phyloP scores from a whole-genome alignment of 2,329 filamentous ascomycete species.

The Pestalotiopsis sp. region DNA sequence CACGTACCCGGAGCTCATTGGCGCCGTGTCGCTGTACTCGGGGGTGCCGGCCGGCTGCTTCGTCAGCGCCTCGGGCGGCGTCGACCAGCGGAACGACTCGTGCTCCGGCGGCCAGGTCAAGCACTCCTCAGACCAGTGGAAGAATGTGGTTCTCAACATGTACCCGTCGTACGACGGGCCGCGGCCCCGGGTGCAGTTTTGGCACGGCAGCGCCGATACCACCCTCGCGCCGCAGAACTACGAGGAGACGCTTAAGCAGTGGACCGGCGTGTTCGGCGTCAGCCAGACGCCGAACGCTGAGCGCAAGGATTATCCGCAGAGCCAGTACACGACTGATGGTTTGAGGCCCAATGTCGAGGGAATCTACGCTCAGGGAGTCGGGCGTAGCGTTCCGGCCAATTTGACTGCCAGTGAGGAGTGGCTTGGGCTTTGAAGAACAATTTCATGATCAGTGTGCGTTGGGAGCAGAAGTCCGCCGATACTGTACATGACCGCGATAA shows the following conservation, averaged over 20 bases:
- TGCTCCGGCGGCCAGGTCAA: conserved; percentile 46
- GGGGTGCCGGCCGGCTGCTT: conserved; percentile 44
- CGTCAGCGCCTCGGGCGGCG: conserved; percentile 36
- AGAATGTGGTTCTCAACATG: conserved; percentile 43
- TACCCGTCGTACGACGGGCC: conserved; percentile 50
- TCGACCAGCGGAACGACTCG: conserved; percentile 49
- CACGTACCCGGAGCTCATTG: conserved; percentile 42
- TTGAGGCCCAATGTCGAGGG: conserved; percentile 38
- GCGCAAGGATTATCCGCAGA: conserved; percentile 33
- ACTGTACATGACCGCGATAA: too few species aligned
- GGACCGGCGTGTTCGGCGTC: conserved; percentile 49
- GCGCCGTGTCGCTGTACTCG: conserved; percentile 36
- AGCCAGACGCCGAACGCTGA: conserved; percentile 30
- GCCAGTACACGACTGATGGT: conserved; percentile 38
- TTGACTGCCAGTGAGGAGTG: conserved; percentile 32
- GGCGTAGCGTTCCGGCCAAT: conserved; percentile 32
- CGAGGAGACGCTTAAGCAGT: conserved; percentile 58
- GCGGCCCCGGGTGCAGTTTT: conserved; percentile 57
- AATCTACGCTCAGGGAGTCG: conserved; percentile 33
- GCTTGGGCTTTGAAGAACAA: conserved; percentile 28
- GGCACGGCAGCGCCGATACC: conserved; percentile 53
- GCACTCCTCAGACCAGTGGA: conserved; percentile 47
- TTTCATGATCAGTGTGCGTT: too few species aligned
- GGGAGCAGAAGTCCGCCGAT: too few species aligned
- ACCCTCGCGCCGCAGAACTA: conserved; percentile 55